Evolutionary conservation across 306 rosid species (phyloP).

Genomic region (Citrullus amarus): DNA sequence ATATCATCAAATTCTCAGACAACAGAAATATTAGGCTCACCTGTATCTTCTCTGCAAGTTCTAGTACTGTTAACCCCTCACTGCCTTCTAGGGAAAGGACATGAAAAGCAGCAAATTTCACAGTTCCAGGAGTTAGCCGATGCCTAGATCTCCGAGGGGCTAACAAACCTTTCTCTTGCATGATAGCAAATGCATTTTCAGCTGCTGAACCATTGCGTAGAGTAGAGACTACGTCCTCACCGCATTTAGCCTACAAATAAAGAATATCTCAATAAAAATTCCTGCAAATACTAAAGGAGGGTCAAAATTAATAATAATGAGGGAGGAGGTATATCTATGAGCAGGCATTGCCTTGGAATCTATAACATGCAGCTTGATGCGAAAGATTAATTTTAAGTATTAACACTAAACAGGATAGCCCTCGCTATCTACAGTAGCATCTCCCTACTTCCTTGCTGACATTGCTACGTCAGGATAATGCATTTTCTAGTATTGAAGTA

Average conservation of each 20-base stretch:
- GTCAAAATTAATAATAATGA: neutral
- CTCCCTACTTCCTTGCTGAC: neutral
- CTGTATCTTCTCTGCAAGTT: constrained; percentile 98
- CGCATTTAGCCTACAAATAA: constrained; percentile 48
- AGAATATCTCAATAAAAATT: neutral
- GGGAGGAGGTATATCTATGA: neutral
- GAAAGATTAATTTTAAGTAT: neutral
- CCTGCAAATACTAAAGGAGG: neutral
- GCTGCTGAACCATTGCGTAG: constrained; percentile 96
- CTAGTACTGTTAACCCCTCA: constrained; percentile 80
- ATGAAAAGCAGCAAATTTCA: constrained; percentile 96
- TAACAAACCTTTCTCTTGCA: constrained; percentile 93
- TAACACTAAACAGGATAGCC: neutral
- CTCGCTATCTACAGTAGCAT: neutral
- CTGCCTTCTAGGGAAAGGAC: constrained; percentile 93
- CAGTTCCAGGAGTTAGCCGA: constrained; percentile 96
- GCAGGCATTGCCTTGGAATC: neutral
- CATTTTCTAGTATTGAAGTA: neutral
- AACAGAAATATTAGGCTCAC: constrained; percentile 20
- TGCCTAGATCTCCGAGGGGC: constrained; percentile 90
- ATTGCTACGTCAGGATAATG: neutral
- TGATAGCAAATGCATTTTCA: constrained; percentile 78
- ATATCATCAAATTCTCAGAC: neutral
- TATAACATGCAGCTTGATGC: neutral
- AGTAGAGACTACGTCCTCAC: constrained; percentile 78